Percentiles rank a stretch among this genome's conserved stretches.
These are phyloP conservation scores for Panellus pusillus DNA, from an alignment of 768 basidiomycete genomes.

Conservation along the genomic window DNA sequence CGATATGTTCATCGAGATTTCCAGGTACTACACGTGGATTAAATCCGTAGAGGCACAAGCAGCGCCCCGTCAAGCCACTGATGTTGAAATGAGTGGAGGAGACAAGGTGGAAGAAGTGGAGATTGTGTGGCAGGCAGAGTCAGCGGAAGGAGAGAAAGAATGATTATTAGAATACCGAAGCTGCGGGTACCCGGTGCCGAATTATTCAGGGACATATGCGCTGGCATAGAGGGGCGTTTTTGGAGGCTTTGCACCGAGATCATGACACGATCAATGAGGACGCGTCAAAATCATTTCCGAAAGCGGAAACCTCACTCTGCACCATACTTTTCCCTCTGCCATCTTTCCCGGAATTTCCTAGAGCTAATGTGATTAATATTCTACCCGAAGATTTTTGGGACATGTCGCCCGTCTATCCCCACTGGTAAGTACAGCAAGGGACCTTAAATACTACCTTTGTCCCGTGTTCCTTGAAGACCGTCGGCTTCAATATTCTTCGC, in stretches of 20 bases:
- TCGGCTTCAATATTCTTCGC: too few species aligned
- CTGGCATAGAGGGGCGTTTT: too few species aligned
- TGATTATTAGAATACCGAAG: background rate
- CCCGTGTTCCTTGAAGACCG: background rate
- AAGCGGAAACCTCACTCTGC: background rate
- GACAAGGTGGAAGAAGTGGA: conserved; percentile 25
- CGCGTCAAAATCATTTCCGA: too few species aligned
- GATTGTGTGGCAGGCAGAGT: conserved; percentile 22
- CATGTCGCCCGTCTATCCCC: too few species aligned
- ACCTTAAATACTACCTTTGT: background rate
- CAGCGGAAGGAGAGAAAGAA: conserved; percentile 17
- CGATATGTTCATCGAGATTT: background rate
- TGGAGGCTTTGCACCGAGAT: too few species aligned
- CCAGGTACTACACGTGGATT: conserved; percentile 54
- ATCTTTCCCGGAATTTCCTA: background rate
- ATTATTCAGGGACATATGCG: too few species aligned
- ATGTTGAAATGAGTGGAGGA: conserved; percentile 38
- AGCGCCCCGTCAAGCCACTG: conserved; percentile 32
- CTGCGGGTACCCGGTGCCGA: background rate
- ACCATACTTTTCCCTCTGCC: background rate
- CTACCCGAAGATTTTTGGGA: too few species aligned
- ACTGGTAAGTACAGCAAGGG: too few species aligned
- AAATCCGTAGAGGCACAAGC: conserved; percentile 36
- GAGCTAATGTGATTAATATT: background rate
- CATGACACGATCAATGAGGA: too few species aligned